Evolutionary conservation across 2,329 filamentous ascomycete genomes (phyloP), one percentile per base, ranked within the genome.

Genomic region (Stylonectria norvegica): DNA sequence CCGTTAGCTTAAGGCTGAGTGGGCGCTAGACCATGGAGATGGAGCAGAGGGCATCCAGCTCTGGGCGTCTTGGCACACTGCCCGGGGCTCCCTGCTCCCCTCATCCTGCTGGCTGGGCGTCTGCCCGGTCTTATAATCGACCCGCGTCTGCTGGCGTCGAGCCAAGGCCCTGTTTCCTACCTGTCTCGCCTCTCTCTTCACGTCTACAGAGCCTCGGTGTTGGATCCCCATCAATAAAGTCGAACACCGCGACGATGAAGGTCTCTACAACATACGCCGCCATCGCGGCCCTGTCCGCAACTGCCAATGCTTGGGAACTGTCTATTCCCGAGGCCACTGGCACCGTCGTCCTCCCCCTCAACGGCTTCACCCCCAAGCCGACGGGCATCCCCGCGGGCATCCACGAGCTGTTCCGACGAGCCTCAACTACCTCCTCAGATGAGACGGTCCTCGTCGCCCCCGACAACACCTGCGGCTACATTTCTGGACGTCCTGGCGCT

Each of bases 401-500:
- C 19, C 53, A 57, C n/a, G 61, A 64, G 14, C 50, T 67, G 10
- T 55, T 48, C n/a, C 50, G 48, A 42, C 44, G 48, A 35, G 58
- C 20, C 62, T 51, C 9, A 6, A 50, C 61, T 58, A 41, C 55
- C 11, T 18, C 30, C 9, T 18, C 30, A 6, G 58, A 34, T 38
- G 44, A 48, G 14, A 69, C 62, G 0, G 62, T 70, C 19, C 60
- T 73, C n/a, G 53, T 71, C 38, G 73, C 65, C 9, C 68, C 70
- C 2, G 71, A 75, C 50, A 72, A 72, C 44, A 74, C 69, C 0
- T 77, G 74, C 43, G 74, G 73, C 47, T 77, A 64, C 51, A 56
- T 76, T 27, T 63, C 61, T 20, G 73, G 66, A 20, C 60, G 58
- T 19, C 39, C 61, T 10, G 69, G 59, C 15, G 65, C 62, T 2